Evolutionary conservation across 495 filamentous ascomycete species (phyloP).

Genomic region (Trichoderma parareesei): DNA sequence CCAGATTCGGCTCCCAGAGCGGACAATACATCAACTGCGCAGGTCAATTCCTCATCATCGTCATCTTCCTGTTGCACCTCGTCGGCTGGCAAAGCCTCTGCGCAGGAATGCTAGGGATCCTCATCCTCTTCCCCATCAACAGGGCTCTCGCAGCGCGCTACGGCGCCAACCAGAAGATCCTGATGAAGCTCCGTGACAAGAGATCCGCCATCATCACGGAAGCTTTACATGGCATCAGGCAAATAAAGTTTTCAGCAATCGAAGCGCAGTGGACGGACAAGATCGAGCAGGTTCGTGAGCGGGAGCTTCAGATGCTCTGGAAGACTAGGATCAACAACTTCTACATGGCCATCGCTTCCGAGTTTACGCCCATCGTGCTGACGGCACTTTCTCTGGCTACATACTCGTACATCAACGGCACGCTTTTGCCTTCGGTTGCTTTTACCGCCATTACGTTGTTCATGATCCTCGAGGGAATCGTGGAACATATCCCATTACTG

Average conservation of each 20-base stretch:
- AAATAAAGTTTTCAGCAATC: conserved; percentile 67
- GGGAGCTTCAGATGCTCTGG: conserved; percentile 40
- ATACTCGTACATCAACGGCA: conserved; percentile 30
- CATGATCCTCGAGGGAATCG: conserved; percentile 44
- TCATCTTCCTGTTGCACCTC: neutral
- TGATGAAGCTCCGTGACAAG: conserved; percentile 63
- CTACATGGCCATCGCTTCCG: conserved; percentile 3
- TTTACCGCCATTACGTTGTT: conserved; percentile 60
- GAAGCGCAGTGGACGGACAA: conserved; percentile 59
- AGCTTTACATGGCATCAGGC: conserved; percentile 63
- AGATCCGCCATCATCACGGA: conserved; percentile 64
- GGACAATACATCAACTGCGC: neutral
- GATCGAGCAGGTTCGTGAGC: conserved; percentile 48
- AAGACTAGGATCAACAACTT: conserved; percentile 1
- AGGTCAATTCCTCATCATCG: neutral
- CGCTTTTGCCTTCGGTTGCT: conserved; percentile 51
- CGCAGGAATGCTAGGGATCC: neutral
- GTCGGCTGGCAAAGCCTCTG: neutral
- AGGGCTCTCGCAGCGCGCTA: conserved; percentile 24
- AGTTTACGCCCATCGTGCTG: neutral
- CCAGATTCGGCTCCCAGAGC: neutral
- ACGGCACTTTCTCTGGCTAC: neutral
- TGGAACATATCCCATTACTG: conserved; percentile 52
- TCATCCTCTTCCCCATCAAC: neutral
- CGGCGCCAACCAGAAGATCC: conserved; percentile 44